A percentile compares a stretch with the other conserved stretches of the same genome.
Conservation (phyloP, 768 basidiomycete genomes). For the Kwoniella botswanensis region DNA sequence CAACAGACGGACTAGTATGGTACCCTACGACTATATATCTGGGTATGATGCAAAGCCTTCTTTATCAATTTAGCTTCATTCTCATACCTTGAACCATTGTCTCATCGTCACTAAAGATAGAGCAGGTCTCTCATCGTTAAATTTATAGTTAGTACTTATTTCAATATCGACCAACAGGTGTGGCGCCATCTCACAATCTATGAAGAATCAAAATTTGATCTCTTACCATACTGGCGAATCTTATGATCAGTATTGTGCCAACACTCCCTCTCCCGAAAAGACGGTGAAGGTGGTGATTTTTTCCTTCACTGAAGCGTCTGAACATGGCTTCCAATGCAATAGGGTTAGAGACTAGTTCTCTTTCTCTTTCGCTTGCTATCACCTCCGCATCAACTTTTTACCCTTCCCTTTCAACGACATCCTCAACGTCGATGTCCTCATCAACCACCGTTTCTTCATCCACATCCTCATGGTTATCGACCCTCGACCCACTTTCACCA, state of each 20-base stretch:
- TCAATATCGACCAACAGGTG: constrained; percentile 8
- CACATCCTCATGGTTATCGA: background rate
- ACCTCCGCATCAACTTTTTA: too few species aligned
- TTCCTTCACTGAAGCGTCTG: too few species aligned
- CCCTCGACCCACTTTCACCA: background rate
- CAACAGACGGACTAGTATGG: too few species aligned
- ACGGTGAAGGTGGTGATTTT: too few species aligned
- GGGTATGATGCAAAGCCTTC: too few species aligned
- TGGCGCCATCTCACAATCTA: background rate
- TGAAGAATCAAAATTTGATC: background rate
- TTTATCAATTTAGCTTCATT: background rate
- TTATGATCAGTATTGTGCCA: too few species aligned
- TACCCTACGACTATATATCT: too few species aligned
- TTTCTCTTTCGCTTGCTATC: background rate
- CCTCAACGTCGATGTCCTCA: background rate
- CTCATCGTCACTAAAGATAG: background rate
- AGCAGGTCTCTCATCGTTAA: constrained; percentile 1
- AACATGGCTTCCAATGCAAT: background rate
- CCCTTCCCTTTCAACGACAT: background rate
- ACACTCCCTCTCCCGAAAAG: too few species aligned
- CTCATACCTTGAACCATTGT: background rate
- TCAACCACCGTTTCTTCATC: background rate
- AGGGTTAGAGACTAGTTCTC: background rate
- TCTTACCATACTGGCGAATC: too few species aligned
- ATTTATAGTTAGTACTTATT: background rate